Evolutionary conservation across 192 early-diverging fungal genomes (phyloP), one percentile per base, ranked within the genome.

Genomic region (Backusella luteola): DNA sequence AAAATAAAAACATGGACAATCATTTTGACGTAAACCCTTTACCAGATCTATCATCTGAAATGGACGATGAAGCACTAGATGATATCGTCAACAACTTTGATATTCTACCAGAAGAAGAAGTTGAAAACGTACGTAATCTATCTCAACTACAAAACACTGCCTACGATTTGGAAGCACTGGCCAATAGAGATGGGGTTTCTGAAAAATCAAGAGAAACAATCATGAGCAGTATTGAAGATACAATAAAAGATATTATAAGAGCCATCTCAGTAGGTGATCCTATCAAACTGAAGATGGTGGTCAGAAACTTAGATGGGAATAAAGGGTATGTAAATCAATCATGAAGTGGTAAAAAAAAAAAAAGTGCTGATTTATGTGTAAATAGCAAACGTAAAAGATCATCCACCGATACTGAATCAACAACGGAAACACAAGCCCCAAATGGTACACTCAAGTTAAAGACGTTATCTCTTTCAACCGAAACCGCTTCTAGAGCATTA

Each of bases 151-250:
- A 9, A 56, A 21, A 6, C 53, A 21, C 0, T 17, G 19, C 7
- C 17, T 17, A 53, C 3, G 23, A 63, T 11, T 12, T 63, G 26
- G 56, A 21, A 29, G 8, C 26, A 1, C 23, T 63, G 12, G 6
- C 56, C 3, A 29, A 63, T 63, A 8, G 56, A 63, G 56, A 63
- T 3, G 67, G 67, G 26, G 29, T 44, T 34, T 17, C 42, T 29
- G 44, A 36, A 32, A 71, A 34, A 29, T 49, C 70, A 17, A 26
- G 70, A 17, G 36, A 71, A 19, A 17, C 4, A 4, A 32, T 71
- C 11, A 71, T 71, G 42, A 23, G 41, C 29, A 46, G 17, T 26
- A 71, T 71, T 23, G 36, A 71, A 71, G 6, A 71, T 49, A 71
- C 70, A 32, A 32, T 71, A 3, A 44, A 71, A 32, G 14, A 71